Conservation (phyloP, 768 basidiomycete species). For the Flagelloscypha sp. region DNA sequence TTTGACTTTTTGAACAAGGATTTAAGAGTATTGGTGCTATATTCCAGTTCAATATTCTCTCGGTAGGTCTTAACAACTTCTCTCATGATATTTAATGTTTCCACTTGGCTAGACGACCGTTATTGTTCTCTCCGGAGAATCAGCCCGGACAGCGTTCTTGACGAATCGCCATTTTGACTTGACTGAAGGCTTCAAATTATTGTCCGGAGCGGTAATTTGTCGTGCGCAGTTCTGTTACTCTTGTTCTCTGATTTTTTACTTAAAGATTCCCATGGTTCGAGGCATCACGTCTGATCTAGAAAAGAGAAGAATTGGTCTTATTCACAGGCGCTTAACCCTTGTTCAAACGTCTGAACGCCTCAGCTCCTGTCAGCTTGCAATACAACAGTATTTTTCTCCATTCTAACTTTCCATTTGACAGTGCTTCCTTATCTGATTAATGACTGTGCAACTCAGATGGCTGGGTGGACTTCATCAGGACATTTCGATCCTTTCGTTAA, state of each 20-base stretch:
- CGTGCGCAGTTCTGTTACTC: slow-evolving; percentile 9
- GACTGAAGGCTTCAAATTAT: slow-evolving; percentile 70
- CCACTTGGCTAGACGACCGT: slow-evolving; percentile 49
- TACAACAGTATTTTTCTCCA: too few species aligned
- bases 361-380: slow-evolving; percentile 47
- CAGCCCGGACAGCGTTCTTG: slow-evolving; percentile 61
- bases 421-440: slow-evolving; percentile 60
- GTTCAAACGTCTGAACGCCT: slow-evolving; percentile 58
- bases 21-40: slow-evolving; percentile 58
- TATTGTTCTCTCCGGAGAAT: slow-evolving; percentile 69
- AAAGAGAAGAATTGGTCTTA: slow-evolving; percentile 48
- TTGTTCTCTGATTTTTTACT: slow-evolving; percentile 13
- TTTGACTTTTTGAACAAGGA: slow-evolving; percentile 68
- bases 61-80: slow-evolving; percentile 39
- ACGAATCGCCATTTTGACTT: slow-evolving; percentile 64
- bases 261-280: slow-evolving; percentile 65
- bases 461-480: slow-evolving; percentile 57
- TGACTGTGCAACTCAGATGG: slow-evolving; percentile 55
- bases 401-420: slow-evolving; percentile 20
- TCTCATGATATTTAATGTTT: slow-evolving; percentile 7
- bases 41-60: slow-evolving; percentile 64
- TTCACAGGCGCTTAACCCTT: slow-evolving; percentile 62
- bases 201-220: slow-evolving; percentile 64
- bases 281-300: slow-evolving; percentile 70
- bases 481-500: slow-evolving; percentile 65